Percentiles rank a stretch among this genome's conserved stretches.
Evolutionary conservation across 139 green algal genomes (phyloP).

Genomic region (Diplosphaera chodatii): DNA sequence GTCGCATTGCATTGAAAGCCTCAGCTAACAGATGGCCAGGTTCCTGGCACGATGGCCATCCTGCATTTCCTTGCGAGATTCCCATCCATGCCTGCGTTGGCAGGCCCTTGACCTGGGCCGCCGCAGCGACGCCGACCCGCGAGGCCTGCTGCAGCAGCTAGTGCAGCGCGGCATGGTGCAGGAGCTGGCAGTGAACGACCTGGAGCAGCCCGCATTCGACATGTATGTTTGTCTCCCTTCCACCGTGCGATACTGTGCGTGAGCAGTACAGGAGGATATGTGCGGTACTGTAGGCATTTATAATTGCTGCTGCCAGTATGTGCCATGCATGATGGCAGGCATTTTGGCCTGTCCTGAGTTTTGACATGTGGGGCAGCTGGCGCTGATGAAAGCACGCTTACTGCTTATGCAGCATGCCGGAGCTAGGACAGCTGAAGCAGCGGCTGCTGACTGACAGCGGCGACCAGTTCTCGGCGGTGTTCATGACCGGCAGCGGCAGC

Average conservation of each 20-base stretch:
- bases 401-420: constrained; percentile 65
- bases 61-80: too few relatives aligned
- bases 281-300: background rate
- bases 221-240: constrained; percentile 20
- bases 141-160: constrained; percentile 62
- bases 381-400: too few relatives aligned
- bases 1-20: too few relatives aligned
- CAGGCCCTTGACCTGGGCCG: constrained; percentile 68
- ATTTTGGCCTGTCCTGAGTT: too few relatives aligned
- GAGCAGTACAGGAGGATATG: background rate
- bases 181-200: constrained; percentile 79
- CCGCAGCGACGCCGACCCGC: constrained; percentile 70
- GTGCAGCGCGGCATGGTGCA: constrained; percentile 21
- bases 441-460: constrained; percentile 41
- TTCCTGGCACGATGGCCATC: too few relatives aligned
- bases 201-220: constrained; percentile 92
- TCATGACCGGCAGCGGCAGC: constrained; percentile 95
- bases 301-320: too few relatives aligned
- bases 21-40: too few relatives aligned
- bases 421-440: constrained; percentile 75
- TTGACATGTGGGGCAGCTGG: too few relatives aligned
- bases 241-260: background rate
- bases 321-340: too few relatives aligned
- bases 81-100: too few relatives aligned
- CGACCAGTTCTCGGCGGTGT: constrained; percentile 68